Percentiles rank a stretch among this genome's conserved stretches.
These are phyloP conservation scores for Capronia americana DNA, from an alignment of 2,329 filamentous ascomycete genomes.

Conservation along the genomic window DNA sequence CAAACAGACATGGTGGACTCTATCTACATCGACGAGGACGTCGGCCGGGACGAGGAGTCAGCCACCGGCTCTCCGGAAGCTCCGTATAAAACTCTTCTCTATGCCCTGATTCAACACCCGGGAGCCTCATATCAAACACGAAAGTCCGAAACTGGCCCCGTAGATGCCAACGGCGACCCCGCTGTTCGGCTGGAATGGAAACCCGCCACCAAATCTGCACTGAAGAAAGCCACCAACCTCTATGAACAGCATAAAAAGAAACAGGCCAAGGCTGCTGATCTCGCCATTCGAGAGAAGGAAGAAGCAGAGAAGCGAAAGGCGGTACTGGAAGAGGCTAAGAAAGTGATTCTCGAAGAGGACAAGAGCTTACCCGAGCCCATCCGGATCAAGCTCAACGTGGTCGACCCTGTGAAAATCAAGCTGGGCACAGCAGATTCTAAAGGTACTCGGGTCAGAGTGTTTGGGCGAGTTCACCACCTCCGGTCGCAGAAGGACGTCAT, in stretches of 20 bases:
- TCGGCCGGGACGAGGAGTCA: slow-evolving; percentile 71
- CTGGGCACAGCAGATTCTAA: slow-evolving; percentile 62
- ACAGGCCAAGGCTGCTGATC: slow-evolving; percentile 75
- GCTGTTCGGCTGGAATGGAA: slow-evolving; percentile 74
- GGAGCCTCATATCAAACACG: slow-evolving; percentile 70
- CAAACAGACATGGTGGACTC: slow-evolving; percentile 46
- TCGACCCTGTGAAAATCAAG: slow-evolving; percentile 64
- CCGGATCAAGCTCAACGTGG: slow-evolving; percentile 77
- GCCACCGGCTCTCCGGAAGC: slow-evolving; percentile 72
- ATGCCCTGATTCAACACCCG: slow-evolving; percentile 75
- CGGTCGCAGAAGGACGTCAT: slow-evolving; percentile 82
- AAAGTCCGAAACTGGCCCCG: slow-evolving; percentile 68
- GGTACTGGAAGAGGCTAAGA: slow-evolving; percentile 81
- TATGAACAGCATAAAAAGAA: slow-evolving; percentile 83
- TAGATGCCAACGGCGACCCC: slow-evolving; percentile 68
- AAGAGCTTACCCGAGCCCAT: slow-evolving; percentile 73
- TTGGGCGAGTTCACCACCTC: slow-evolving; percentile 81
- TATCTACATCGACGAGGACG: slow-evolving; percentile 81
- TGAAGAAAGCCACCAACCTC: slow-evolving; percentile 82
- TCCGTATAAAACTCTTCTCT: slow-evolving; percentile 81
- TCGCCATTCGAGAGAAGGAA: slow-evolving; percentile 73
- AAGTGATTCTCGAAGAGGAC: slow-evolving; percentile 74
- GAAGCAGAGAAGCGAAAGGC: slow-evolving; percentile 73
- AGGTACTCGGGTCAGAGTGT: slow-evolving; percentile 78
- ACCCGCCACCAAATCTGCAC: slow-evolving; percentile 78